phyloP scores from a whole-genome alignment of 306 rosid species.

The Pachyrhizus erosus region DNA sequence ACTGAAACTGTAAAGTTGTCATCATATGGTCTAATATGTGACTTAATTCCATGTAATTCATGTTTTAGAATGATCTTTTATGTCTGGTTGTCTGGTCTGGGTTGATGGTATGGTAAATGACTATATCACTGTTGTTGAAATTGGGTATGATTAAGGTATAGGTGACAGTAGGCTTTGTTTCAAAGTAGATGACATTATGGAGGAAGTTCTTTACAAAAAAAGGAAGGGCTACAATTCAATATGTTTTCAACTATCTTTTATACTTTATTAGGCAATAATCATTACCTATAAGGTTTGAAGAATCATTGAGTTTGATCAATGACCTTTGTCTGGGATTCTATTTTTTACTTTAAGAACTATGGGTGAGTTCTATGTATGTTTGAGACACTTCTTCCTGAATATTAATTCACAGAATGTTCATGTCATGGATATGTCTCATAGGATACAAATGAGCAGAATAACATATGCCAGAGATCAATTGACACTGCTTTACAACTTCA shows the following conservation, averaged over 20 bases:
- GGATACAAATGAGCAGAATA: not conserved
- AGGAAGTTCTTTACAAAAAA: not conserved
- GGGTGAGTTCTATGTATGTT: constrained; percentile 27
- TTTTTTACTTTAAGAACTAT: constrained; percentile 13
- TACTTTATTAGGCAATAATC: constrained; percentile 16
- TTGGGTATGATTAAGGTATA: constrained; percentile 27
- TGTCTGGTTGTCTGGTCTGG: not conserved
- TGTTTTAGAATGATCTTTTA: not conserved
- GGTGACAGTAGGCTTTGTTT: not conserved
- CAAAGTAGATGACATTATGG: constrained; percentile 8
- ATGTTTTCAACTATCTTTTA: not conserved
- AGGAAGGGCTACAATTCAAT: constrained; percentile 2
- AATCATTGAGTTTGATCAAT: constrained; percentile 16
- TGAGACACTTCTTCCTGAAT: constrained; percentile 18
- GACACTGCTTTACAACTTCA: not conserved
- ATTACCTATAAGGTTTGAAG: constrained; percentile 19
- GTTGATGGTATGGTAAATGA: constrained; percentile 13
- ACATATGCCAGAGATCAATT: not conserved
- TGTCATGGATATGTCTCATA: constrained; percentile 1
- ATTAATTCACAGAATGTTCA: not conserved
- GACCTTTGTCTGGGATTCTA: constrained; percentile 3
- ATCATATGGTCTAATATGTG: not conserved
- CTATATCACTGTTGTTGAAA: not conserved
- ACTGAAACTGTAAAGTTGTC: constrained; percentile 9
- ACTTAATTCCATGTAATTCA: not conserved